Evolutionary conservation across 1,284 basidiomycete species (phyloP).

Genomic region (Porogramme epimiltina): DNA sequence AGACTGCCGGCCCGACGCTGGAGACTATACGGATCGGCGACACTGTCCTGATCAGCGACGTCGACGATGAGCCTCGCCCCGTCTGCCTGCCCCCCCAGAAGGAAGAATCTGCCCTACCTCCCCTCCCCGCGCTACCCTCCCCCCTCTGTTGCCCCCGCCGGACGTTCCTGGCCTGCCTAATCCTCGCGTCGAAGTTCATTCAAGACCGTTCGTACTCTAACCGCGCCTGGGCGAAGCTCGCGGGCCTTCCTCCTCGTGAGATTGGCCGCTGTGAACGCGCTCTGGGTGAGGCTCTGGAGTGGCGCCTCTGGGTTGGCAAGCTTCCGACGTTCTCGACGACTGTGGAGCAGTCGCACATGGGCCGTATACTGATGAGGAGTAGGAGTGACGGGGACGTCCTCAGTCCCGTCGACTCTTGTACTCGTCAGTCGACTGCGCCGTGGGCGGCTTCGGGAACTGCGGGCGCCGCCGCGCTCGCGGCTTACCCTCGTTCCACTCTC

Average conservation of each 20-base stretch:
- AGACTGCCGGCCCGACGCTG: conserved; percentile 7
- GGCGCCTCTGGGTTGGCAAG: conserved; percentile 86
- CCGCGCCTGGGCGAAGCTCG: conserved; percentile 88
- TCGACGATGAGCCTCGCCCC: neutral
- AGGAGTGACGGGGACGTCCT: conserved; percentile 28
- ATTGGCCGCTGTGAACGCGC: conserved; percentile 82
- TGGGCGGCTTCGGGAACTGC: conserved; percentile 18
- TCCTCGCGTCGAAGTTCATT: conserved; percentile 89
- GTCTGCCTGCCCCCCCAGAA: neutral
- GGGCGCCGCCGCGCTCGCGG: conserved; percentile 3
- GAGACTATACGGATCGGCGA: conserved; percentile 15
- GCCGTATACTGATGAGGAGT: conserved; percentile 24
- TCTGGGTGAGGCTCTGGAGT: conserved; percentile 76
- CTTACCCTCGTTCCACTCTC: conserved; percentile 1
- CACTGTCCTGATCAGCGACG: conserved; percentile 5
- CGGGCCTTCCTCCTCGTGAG: conserved; percentile 75
- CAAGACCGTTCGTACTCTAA: conserved; percentile 94
- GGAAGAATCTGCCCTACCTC: conserved; percentile 34
- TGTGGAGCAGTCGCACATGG: conserved; percentile 1
- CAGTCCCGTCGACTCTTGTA: conserved; percentile 6
- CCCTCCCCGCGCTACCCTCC: conserved; percentile 61
- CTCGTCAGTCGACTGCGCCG: conserved; percentile 18
- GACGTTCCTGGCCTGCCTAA: conserved; percentile 85
- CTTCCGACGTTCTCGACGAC: conserved; percentile 16
- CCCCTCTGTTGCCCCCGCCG: conserved; percentile 86